Evolutionary conservation across 2,329 filamentous ascomycete genomes (phyloP), one percentile per base, ranked within the genome.

Genomic region (Aspergillus spinulosporus): DNA sequence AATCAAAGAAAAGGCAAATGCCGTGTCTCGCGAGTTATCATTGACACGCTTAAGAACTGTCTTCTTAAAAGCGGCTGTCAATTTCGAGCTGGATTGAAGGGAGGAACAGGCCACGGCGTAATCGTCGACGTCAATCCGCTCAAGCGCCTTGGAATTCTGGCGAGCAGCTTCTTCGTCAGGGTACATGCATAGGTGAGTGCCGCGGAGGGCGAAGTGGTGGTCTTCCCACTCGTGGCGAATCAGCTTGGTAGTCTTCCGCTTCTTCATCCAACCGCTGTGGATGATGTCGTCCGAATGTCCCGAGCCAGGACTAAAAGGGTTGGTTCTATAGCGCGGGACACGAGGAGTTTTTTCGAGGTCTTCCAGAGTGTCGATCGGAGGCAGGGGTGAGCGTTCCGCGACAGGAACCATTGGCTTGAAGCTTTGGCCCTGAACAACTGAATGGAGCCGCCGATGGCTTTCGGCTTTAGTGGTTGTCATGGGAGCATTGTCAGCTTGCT

Each of bases 211-310:
- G 72, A 94, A 94, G 76, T 92, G 94, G 62, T 89, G 86, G 69
- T 96, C 90, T 67, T 92, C 84, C 92, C 92, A 97, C 75, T 97
- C 92, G 73, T 96, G 90, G 39, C 92, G 89, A 55, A 97, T 82
- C 78, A 96, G 86, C 67, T 86, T 87, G 42, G 89, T 93, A 34
- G 88, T 50, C 28, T 63, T 63, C 4, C 62, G 60, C 42, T 64
- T 64, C 26, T 63, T 65, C 63, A 65, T 96, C 74, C 87, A 92
- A 1, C 94, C 94, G 49, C 89, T 84, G 4, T 53, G 49, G 9
- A 37, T 49, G 1, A 59, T 34, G n/a, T 55, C 48, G 12, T 91
- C 42, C 61, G 66, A 42, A 70, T 74, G 70, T 58, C 39, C 14
- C 1, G 31, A 15, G 4, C 56, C n/a, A 42, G 49, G 51, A 43